Base-by-base conservation (phyloP, 192 early-diverging fungal species). In the Phycomyces nitens region DNA sequence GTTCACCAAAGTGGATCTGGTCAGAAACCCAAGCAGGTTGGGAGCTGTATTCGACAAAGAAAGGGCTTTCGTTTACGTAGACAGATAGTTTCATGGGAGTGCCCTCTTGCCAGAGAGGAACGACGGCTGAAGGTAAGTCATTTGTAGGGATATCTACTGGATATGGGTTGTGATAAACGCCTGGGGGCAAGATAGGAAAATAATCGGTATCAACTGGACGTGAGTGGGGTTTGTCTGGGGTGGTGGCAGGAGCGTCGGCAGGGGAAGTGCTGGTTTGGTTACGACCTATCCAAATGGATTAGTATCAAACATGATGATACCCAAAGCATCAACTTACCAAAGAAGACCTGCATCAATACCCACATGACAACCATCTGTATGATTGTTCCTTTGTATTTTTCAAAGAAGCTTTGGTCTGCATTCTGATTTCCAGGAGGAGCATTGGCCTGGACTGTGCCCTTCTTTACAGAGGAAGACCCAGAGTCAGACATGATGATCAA, bases 41-140 rank as follows among this genome's bases (percentile, higher is more conserved):
- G n/a, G 58, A 27, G 27, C 63, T 27, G 49, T 85, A 74, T 10
- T 76, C 65, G 44, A 40, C 69, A 52, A 85, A 85, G 26, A 76
- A 62, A 20, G 62, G 63, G 14, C 80, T 56, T 49, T 82, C 79
- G 14, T 74, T 79, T 0, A 80, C 29, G 53, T 80, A 85, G 18
- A 85, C 71, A 42, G 69, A 62, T 23, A 85, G 47, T 61, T 85
- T 73, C 78, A 74, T 65, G 1, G 51, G 52, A 10, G 51, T 52
- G 40, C 52, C 58, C 4, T 29, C 40, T 14, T 56, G 23, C 72
- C 72, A 74, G 2, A 74, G 38, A 20, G 72, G 72, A 26, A 51
- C 34, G 40, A 69, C 40, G 12, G 39, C 54, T n/a, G 54, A 47
- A 47, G 72, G 56, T 3, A 68, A 47, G 26, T 62, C 47, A 10